Evolutionary conservation across 768 basidiomycete species (phyloP).

Genomic region (Boletus insuetus): DNA sequence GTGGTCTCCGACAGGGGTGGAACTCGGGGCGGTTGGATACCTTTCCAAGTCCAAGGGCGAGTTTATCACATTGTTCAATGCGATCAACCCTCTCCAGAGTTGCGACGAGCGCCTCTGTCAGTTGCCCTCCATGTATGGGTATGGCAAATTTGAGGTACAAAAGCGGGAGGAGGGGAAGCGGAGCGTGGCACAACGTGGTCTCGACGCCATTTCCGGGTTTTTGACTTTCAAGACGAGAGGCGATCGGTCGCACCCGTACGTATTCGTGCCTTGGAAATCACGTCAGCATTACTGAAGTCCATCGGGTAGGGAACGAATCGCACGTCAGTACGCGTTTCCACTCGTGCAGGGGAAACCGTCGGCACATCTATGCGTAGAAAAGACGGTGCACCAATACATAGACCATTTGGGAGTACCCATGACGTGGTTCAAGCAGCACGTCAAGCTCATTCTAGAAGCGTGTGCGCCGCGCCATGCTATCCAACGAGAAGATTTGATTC

Average conservation of each 20-base stretch:
- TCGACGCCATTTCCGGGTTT: slow-evolving; percentile 51
- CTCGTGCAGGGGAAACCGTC: slow-evolving; percentile 62
- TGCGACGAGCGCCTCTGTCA: slow-evolving; percentile 40
- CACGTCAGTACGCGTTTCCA: slow-evolving; percentile 56
- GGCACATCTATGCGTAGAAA: slow-evolving; percentile 68
- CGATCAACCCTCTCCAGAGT: slow-evolving; percentile 51
- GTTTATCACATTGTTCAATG: slow-evolving; percentile 74
- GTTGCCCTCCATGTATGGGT: slow-evolving; percentile 61
- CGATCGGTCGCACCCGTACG: slow-evolving; percentile 41
- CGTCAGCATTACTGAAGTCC: neutral
- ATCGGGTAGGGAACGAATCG: slow-evolving; percentile 39
- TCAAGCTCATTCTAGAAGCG: slow-evolving; percentile 56
- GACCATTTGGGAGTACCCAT: slow-evolving; percentile 60
- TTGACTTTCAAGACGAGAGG: slow-evolving; percentile 41
- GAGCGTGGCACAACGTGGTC: slow-evolving; percentile 53
- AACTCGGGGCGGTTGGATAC: slow-evolving; percentile 75
- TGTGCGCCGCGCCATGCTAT: slow-evolving; percentile 48
- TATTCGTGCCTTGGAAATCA: neutral
- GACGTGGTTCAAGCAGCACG: slow-evolving; percentile 72
- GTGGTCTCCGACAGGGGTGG: slow-evolving; percentile 64
- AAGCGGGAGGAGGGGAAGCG: slow-evolving; percentile 52
- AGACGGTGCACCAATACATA: slow-evolving; percentile 66
- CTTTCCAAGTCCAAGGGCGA: slow-evolving; percentile 54
- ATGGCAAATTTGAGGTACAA: slow-evolving; percentile 50
- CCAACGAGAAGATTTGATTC: slow-evolving; percentile 56